Evolutionary conservation across 208 protist species (phyloP).

Genomic region (Jaenimonas drosophilae): DNA sequence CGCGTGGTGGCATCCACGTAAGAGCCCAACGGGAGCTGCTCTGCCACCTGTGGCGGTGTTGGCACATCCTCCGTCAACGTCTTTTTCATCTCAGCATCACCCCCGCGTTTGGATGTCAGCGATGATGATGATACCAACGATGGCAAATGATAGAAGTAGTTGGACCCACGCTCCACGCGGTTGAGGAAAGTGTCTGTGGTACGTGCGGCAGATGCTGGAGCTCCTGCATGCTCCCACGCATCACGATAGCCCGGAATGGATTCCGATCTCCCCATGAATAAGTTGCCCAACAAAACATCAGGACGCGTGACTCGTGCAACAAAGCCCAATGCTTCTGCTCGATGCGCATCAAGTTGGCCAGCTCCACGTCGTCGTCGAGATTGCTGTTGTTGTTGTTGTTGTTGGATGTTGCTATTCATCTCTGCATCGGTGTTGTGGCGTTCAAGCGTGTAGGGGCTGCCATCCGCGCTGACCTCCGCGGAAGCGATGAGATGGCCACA

Average conservation of each 20-base stretch:
- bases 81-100: not conserved
- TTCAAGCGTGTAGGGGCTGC: slow-evolving; percentile 53
- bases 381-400: slow-evolving; percentile 6
- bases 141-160: slow-evolving; percentile 67
- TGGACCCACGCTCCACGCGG: slow-evolving; percentile 29
- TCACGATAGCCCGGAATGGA: slow-evolving; percentile 46
- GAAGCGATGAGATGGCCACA: slow-evolving; percentile 17
- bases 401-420: too few relatives aligned
- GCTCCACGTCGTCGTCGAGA: slow-evolving; percentile 2
- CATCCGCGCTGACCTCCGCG: slow-evolving; percentile 44
- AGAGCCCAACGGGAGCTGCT: not conserved
- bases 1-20: not conserved
- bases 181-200: slow-evolving; percentile 70
- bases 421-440: too few relatives aligned
- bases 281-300: slow-evolving; percentile 57
- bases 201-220: slow-evolving; percentile 45
- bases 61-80: not conserved
- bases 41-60: not conserved
- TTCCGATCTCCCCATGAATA: slow-evolving; percentile 38
- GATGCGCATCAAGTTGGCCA: slow-evolving; percentile 44
- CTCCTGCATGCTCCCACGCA: slow-evolving; percentile 49
- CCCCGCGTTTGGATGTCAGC: not conserved
- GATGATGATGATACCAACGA: slow-evolving; percentile 2
- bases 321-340: slow-evolving; percentile 43
- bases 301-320: slow-evolving; percentile 38